Percentiles rank a stretch among this genome's conserved stretches.
Evolutionary conservation across 768 basidiomycete species (phyloP).

Genomic region (Suillus bovinus): DNA sequence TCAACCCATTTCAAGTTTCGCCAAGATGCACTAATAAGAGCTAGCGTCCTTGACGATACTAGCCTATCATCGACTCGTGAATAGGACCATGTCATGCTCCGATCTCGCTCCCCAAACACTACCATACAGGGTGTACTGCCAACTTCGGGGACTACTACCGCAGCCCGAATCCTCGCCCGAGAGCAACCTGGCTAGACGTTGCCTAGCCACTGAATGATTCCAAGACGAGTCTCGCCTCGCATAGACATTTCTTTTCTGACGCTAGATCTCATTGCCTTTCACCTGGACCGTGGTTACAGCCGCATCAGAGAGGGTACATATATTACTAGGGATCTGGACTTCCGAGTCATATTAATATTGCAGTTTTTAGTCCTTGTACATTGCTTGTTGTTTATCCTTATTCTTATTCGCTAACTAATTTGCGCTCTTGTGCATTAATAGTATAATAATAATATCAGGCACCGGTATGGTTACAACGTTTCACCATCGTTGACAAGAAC

Average conservation of each 20-base stretch:
- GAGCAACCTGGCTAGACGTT: neutral
- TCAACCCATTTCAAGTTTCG: too few relatives aligned
- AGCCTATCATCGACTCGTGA: too few relatives aligned
- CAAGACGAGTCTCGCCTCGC: neutral
- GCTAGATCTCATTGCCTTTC: neutral
- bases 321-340: neutral
- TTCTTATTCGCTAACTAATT: neutral
- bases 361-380: neutral
- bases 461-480: conserved; percentile 5
- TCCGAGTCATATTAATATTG: neutral
- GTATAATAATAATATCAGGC: neutral
- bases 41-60: too few relatives aligned
- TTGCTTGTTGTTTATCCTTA: neutral
- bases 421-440: neutral
- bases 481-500: conserved; percentile 1
- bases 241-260: neutral
- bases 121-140: neutral
- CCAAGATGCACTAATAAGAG: too few relatives aligned
- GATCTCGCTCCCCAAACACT: neutral
- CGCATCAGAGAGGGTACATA: neutral
- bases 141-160: neutral
- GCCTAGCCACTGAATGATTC: neutral
- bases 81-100: too few relatives aligned
- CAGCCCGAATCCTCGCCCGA: conserved; percentile 1
- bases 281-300: neutral